These are phyloP conservation scores for Fusarium dimerum DNA, from an alignment of 2,329 filamentous ascomycete genomes.

Conservation along the genomic window DNA sequence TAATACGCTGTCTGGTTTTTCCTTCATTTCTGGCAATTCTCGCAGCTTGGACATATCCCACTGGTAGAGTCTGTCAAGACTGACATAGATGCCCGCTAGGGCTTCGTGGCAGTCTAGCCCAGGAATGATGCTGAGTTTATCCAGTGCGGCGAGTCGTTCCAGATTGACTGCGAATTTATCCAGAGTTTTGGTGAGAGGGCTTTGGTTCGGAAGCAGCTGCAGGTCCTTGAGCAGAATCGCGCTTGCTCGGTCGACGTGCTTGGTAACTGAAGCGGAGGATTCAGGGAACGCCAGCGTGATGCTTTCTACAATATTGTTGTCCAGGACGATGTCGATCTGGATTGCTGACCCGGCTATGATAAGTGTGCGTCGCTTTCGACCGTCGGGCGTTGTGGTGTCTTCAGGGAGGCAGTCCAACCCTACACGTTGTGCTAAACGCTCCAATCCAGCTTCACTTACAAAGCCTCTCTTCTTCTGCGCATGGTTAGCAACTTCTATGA, in stretches of 20 bases:
- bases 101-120: slow-evolving; percentile 78
- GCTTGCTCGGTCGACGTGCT: slow-evolving; percentile 62
- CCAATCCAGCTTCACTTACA: slow-evolving; percentile 74
- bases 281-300: slow-evolving; percentile 66
- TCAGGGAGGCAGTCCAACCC: slow-evolving; percentile 68
- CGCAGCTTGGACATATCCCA: slow-evolving; percentile 66
- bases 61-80: slow-evolving; percentile 67
- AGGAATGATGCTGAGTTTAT: slow-evolving; percentile 69
- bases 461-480: slow-evolving; percentile 54
- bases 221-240: slow-evolving; percentile 68
- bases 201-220: slow-evolving; percentile 58
- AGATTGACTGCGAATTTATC: slow-evolving; percentile 72
- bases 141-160: slow-evolving; percentile 66
- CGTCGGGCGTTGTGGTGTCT: slow-evolving; percentile 46
- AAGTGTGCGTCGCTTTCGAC: slow-evolving; percentile 54
- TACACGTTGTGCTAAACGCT: slow-evolving; percentile 66
- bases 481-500: slow-evolving; percentile 3
- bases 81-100: slow-evolving; percentile 70
- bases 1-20: slow-evolving; percentile 50
- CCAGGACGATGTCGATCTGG: slow-evolving; percentile 61
- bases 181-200: slow-evolving; percentile 68
- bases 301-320: slow-evolving; percentile 61
- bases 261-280: slow-evolving; percentile 57
- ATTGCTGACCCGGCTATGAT: slow-evolving; percentile 64
- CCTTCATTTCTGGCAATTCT: slow-evolving; percentile 46